Percentiles rank a stretch among this genome's conserved stretches.
Evolutionary conservation across 108 stramenopile genomes (phyloP).

Genomic region (Cyclotella kingstonii): DNA sequence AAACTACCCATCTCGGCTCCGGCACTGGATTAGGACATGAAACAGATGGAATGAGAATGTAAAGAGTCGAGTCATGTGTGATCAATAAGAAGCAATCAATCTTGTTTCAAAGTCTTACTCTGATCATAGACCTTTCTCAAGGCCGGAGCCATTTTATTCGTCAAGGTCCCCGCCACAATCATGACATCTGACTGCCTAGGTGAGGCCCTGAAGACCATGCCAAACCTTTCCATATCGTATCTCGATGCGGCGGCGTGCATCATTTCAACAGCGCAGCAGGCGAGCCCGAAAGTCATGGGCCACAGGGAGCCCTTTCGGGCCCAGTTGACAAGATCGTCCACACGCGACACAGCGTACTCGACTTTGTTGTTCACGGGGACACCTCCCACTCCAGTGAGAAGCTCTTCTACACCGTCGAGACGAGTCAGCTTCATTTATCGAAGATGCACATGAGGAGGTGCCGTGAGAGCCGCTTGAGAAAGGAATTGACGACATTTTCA

Average conservation of each 20-base stretch:
- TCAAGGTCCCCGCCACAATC: slow-evolving; percentile 99
- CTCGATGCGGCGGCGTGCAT: slow-evolving; percentile 99
- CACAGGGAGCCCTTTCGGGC: slow-evolving; percentile 98
- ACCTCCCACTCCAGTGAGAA: slow-evolving; percentile 61
- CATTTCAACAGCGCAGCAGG: slow-evolving; percentile 99
- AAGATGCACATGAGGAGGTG: neutral
- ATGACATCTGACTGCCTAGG: slow-evolving; percentile 98
- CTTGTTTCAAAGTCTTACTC: slow-evolving; percentile 3
- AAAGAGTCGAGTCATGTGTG: slow-evolving; percentile 8
- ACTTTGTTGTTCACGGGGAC: slow-evolving; percentile 86
- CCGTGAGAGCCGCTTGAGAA: neutral
- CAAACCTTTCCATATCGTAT: slow-evolving; percentile 99
- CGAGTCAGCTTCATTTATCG: slow-evolving; percentile 63
- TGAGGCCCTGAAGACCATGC: slow-evolving; percentile 95
- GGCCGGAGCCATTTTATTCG: slow-evolving; percentile 99
- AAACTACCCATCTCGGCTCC: slow-evolving; percentile 98
- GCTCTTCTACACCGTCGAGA: slow-evolving; percentile 73
- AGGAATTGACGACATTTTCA: neutral
- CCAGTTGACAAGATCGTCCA: slow-evolving; percentile 99
- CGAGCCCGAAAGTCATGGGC: slow-evolving; percentile 99
- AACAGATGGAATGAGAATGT: too few relatives aligned
- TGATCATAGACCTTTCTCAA: slow-evolving; percentile 99
- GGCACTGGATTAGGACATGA: slow-evolving; percentile 87
- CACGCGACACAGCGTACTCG: slow-evolving; percentile 97
- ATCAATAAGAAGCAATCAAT: neutral